Conservation (phyloP, 2,329 filamentous ascomycete species). For the Alternaria atra region DNA sequence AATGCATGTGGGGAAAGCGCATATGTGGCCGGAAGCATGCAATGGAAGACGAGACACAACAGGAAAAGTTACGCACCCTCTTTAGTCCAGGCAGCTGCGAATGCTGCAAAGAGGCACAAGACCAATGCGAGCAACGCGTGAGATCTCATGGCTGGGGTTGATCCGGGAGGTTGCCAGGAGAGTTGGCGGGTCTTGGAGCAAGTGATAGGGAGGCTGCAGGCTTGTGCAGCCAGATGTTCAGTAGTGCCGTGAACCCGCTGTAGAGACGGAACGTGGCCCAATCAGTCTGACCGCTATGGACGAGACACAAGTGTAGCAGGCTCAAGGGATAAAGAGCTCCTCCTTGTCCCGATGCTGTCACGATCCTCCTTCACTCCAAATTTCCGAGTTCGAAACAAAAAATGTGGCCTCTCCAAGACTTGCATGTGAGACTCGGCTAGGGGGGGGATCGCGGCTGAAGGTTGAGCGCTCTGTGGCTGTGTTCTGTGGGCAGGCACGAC, state of each 20-base stretch:
- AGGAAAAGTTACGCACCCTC: conserved; percentile 68
- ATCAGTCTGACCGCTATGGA: conserved; percentile 18
- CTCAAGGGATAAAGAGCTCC: conserved; percentile 13
- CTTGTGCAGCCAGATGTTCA: conserved; percentile 34
- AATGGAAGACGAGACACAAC: conserved; percentile 13
- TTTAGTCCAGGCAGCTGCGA: conserved; percentile 83
- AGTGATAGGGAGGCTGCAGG: conserved; percentile 41
- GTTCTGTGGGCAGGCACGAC: conserved; percentile 13
- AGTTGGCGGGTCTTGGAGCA: conserved; percentile 29
- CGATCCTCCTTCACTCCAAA: background rate
- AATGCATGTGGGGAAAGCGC: conserved; percentile 20
- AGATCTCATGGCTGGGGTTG: conserved; percentile 71
- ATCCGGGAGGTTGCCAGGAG: conserved; percentile 21
- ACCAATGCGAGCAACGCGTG: conserved; percentile 70
- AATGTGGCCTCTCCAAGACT: conserved; percentile 12
- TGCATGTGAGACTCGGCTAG: conserved; percentile 21
- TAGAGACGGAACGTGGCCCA: conserved; percentile 39
- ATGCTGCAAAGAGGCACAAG: conserved; percentile 73
- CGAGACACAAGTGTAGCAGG: conserved; percentile 15
- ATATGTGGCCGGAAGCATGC: conserved; percentile 10
- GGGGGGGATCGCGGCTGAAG: conserved; percentile 7
- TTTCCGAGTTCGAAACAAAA: background rate
- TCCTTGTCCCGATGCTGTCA: background rate
- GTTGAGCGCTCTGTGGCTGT: conserved; percentile 21
- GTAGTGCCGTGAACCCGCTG: conserved; percentile 31